Conservation (phyloP, 768 basidiomycete species). For the Pleurotus giganteus region DNA sequence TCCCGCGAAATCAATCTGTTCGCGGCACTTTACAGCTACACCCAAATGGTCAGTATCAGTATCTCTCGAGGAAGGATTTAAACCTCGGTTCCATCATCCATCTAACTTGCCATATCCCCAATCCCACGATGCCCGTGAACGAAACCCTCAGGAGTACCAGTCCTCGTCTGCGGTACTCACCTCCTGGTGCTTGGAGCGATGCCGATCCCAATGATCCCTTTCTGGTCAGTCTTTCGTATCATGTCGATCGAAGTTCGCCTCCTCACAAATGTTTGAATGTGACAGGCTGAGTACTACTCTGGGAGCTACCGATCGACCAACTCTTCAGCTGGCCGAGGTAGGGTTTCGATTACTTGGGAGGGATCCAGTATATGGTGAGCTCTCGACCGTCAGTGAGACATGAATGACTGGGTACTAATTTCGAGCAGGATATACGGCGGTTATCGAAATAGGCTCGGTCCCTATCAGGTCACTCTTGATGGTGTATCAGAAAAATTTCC, state of each 20-base stretch:
- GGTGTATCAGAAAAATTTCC: neutral
- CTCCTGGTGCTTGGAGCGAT: slow-evolving; percentile 9
- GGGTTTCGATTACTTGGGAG: slow-evolving; percentile 9
- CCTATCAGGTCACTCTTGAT: slow-evolving; percentile 12
- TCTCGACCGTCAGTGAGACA: neutral
- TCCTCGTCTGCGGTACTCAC: slow-evolving; percentile 12
- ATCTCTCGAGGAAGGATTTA: too few relatives aligned
- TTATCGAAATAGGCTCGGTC: slow-evolving; percentile 10
- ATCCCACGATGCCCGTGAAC: slow-evolving; percentile 11
- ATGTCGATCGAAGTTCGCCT: neutral
- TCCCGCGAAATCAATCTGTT: neutral
- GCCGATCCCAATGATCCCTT: slow-evolving; percentile 4
- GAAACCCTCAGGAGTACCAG: slow-evolving; percentile 13
- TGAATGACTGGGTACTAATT: neutral
- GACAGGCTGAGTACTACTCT: neutral
- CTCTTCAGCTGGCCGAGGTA: slow-evolving; percentile 7
- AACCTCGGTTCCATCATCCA: neutral
- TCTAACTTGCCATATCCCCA: neutral
- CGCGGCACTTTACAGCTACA: neutral
- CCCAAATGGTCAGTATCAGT: too few relatives aligned
- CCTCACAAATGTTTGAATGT: neutral
- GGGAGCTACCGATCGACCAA: slow-evolving; percentile 10
- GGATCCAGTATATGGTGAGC: slow-evolving; percentile 11
- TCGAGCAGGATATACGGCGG: slow-evolving; percentile 12
- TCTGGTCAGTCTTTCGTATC: neutral